Conservation (phyloP, 2,329 filamentous ascomycete species). For the Ophiostoma tasmaniense region DNA sequence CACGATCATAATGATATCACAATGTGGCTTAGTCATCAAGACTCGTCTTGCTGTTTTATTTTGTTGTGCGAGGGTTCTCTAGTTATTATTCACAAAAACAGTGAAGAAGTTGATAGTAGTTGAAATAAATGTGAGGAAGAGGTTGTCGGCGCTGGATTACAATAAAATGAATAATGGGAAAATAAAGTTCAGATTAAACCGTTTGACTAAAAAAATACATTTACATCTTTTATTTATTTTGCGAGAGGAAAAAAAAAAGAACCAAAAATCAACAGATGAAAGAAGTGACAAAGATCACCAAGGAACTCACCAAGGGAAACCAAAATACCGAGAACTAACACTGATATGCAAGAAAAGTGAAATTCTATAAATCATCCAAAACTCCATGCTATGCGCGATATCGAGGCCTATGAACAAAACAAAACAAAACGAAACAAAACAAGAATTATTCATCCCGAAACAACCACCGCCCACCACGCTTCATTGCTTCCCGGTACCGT, state of each 20-base stretch:
- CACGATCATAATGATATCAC: constrained; percentile 1
- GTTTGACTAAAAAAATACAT: too few species aligned
- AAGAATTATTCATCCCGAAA: constrained; percentile 61
- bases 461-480: constrained; percentile 64
- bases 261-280: neutral
- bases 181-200: too few species aligned
- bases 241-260: too few species aligned
- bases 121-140: too few species aligned
- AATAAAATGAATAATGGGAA: too few species aligned
- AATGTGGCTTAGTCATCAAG: neutral
- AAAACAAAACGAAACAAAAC: neutral
- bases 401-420: neutral
- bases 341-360: neutral
- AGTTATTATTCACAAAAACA: too few species aligned
- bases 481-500: constrained; percentile 74
- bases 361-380: neutral
- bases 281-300: neutral
- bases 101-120: too few species aligned
- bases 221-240: too few species aligned
- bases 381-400: neutral
- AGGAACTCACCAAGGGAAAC: too few species aligned
- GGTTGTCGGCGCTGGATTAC: too few species aligned
- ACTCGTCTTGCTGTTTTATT: neutral
- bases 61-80: too few species aligned
- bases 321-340: neutral